phyloP scores from a whole-genome alignment of 2,329 filamentous ascomycete species.

The Paraconiothyrium sp. region DNA sequence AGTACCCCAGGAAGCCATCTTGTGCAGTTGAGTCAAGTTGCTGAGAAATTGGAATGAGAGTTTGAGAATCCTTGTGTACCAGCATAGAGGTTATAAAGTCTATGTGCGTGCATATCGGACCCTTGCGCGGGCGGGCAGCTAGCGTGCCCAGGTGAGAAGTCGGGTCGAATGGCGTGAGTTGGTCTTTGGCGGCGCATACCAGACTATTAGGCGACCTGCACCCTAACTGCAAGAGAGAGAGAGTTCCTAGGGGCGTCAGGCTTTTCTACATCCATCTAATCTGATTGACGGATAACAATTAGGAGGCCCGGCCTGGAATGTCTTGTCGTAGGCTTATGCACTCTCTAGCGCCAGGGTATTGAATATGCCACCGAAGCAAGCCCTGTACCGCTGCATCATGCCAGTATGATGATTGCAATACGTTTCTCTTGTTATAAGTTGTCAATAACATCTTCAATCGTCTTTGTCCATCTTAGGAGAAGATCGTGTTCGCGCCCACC shows the following conservation, averaged over 20 bases:
- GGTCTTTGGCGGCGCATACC: neutral
- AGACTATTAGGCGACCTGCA: neutral
- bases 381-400: too few relatives aligned
- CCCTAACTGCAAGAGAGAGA: neutral
- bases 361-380: too few relatives aligned
- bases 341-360: too few relatives aligned
- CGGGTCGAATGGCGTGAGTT: slow-evolving; percentile 1
- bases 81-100: neutral
- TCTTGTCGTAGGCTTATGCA: too few relatives aligned
- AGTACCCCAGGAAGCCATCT: slow-evolving; percentile 1
- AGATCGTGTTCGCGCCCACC: neutral
- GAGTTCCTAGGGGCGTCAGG: neutral
- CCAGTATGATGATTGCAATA: too few relatives aligned
- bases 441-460: too few relatives aligned
- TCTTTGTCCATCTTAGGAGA: neutral
- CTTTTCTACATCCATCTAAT: slow-evolving; percentile 2
- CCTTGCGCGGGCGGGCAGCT: neutral
- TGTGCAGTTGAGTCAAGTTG: neutral
- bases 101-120: neutral
- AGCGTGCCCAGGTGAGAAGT: neutral
- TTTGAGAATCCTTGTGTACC: neutral
- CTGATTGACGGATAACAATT: neutral
- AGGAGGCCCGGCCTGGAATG: too few relatives aligned
- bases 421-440: too few relatives aligned
- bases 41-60: neutral